These are phyloP conservation scores for Papiliotrema fonsecae DNA, from an alignment of 1,284 basidiomycete species.

Conservation along the genomic window DNA sequence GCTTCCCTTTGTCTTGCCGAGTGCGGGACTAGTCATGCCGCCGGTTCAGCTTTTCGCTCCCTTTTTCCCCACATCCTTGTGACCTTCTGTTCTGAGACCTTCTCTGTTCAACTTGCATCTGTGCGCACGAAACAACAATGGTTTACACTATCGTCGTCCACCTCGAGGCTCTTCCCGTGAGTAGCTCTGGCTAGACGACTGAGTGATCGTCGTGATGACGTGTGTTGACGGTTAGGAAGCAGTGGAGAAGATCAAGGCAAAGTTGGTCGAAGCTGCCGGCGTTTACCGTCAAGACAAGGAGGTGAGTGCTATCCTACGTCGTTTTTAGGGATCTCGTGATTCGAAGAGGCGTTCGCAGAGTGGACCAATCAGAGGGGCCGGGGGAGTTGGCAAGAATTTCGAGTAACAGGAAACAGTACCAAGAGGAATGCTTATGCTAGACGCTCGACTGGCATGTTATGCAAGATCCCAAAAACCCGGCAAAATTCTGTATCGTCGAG, in stretches of 20 bases:
- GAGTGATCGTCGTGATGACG: not conserved
- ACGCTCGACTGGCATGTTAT: conserved; percentile 46
- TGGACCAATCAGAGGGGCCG: not conserved
- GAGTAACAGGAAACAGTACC: no score
- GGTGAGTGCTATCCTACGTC: conserved; percentile 14
- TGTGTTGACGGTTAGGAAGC: conserved; percentile 22
- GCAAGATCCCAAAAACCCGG: conserved; percentile 45
- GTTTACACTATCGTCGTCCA: conserved; percentile 49
- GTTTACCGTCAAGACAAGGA: conserved; percentile 46
- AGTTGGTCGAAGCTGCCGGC: conserved; percentile 44
- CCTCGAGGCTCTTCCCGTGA: conserved; percentile 41
- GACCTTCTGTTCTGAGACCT: no score
- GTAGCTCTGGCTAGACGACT: no score
- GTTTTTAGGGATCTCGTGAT: not conserved
- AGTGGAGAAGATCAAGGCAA: conserved; percentile 43
- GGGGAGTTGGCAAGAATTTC: no score
- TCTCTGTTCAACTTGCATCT: not conserved
- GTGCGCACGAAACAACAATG: no score
- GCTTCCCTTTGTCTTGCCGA: no score
- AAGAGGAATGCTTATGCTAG: conserved; percentile 9
- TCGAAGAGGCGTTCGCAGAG: not conserved
- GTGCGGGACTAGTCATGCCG: no score
- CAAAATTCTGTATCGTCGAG: conserved; percentile 48
- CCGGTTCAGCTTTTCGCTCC: no score
- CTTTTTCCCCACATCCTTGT: not conserved